phyloP scores from a whole-genome alignment of 805 yeast species.

The Alloascoidea hylecoeti region DNA sequence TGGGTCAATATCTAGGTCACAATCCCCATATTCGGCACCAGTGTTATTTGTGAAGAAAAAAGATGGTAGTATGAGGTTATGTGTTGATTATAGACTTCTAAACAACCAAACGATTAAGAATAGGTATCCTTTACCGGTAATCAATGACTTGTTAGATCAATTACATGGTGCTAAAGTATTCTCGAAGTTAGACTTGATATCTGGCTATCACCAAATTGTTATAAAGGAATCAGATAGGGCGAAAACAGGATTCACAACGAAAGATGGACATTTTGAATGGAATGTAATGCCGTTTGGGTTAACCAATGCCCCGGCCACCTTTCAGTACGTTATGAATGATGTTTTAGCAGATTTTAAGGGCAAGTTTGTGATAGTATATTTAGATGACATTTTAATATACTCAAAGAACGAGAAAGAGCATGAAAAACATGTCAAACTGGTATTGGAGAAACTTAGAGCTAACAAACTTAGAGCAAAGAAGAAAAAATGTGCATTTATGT shows the following conservation, averaged over 20 bases:
- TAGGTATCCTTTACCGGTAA: conserved; percentile 10
- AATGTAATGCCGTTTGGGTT: conserved; percentile 16
- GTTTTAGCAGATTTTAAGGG: conserved; percentile 5
- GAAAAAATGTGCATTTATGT: conserved; percentile 6
- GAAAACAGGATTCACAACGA: conserved; percentile 12
- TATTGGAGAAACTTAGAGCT: neutral
- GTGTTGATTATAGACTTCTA: conserved; percentile 9
- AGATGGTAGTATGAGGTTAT: conserved; percentile 8
- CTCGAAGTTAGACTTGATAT: conserved; percentile 9
- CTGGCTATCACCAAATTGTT: conserved; percentile 11
- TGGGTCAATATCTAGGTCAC: conserved; percentile 4
- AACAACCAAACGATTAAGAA: conserved; percentile 9
- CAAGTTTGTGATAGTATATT: conserved; percentile 8
- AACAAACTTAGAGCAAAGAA: conserved; percentile 4
- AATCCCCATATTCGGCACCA: conserved; percentile 7
- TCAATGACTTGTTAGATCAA: conserved; percentile 6
- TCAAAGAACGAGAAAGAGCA: conserved; percentile 6
- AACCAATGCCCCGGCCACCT: conserved; percentile 14
- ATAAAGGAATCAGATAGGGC: no score
- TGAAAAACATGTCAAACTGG: no score
- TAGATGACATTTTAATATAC: conserved; percentile 11
- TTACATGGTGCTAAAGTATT: conserved; percentile 6
- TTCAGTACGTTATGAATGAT: conserved; percentile 9
- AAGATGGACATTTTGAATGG: conserved; percentile 11
- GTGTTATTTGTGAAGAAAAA: conserved; percentile 10